Base-by-base conservation (phyloP, 2,329 filamentous ascomycete species). In the Botrytis hyacinthi region DNA sequence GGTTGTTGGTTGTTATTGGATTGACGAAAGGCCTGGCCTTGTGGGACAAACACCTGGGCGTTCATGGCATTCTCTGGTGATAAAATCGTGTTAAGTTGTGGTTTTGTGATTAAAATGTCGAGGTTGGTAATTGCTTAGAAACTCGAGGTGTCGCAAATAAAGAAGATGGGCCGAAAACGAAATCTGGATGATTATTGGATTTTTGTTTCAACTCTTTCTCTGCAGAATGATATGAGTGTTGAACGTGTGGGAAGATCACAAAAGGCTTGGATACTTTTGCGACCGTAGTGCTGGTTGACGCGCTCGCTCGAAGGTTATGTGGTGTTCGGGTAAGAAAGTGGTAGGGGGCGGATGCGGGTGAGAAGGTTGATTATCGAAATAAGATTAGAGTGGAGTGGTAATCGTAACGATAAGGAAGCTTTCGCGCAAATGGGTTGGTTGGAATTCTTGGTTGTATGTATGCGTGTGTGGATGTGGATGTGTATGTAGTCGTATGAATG, bases 61-160 rank as follows among this genome's bases (percentile, higher is more conserved):
- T 79, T 80, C 80, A 81, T 81, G 75, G 80, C 80, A 81, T 81
- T 76, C 78, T 81, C 79, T 75, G 78, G 77, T 77, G 74, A 66
- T 60, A 74, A 67, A 73, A 48, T 74, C 73, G 78, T 74, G 77
- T 74, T 18, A 42, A 74, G 77, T 72, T 46, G 57, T 73, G 73
- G 67, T 75, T 75, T 77, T 78, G 74, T 75, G 74, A 77, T 76
- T 73, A 68, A 74, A 44, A 48, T 40, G n/a, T 60, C 40, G 51
- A 72, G 57, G 66, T 29, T 26, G 70, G 65, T 67, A 70, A 72
- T 75, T 40, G 73, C 65, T 68, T 63, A 26, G 73, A 65, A 61
- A 61, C 59, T 60, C 63, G 73, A 46, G 66, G 67, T 68, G 67
- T 74, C 73, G 71, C 71, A 72, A 68, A 60, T 68, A 60, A 68